Evolutionary conservation across 208 protist genomes (phyloP).

Genomic region (Herpetomonas samuelpessoai): DNA sequence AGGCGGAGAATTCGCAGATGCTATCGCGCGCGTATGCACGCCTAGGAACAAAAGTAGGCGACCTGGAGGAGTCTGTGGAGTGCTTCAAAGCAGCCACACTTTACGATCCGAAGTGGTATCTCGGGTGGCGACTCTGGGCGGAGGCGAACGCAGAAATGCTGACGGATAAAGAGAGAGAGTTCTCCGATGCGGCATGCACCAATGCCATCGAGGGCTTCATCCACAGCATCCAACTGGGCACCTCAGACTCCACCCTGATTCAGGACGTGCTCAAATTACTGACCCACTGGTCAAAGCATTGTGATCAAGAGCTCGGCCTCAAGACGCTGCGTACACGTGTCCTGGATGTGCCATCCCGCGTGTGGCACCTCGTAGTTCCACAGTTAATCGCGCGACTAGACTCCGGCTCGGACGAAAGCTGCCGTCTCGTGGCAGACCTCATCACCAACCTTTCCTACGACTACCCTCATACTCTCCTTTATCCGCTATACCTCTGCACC

Average conservation of each 20-base stretch:
- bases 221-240: constrained; percentile 75
- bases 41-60: constrained; percentile 55
- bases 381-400: constrained; percentile 98
- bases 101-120: constrained; percentile 82
- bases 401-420: constrained; percentile 85
- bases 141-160: constrained; percentile 72
- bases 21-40: constrained; percentile 70
- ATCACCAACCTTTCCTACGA: constrained; percentile 92
- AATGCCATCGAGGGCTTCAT: constrained; percentile 86
- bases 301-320: constrained; percentile 61
- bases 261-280: constrained; percentile 99
- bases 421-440: constrained; percentile 92
- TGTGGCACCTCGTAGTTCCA: constrained; percentile 99
- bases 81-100: constrained; percentile 77
- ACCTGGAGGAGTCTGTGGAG: constrained; percentile 51
- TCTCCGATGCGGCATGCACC: constrained; percentile 47
- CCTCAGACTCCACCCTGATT: constrained; percentile 73
- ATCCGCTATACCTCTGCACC: constrained; percentile 98
- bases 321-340: constrained; percentile 91
- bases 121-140: constrained; percentile 83
- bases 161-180: constrained; percentile 17
- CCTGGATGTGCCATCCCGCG: constrained; percentile 92
- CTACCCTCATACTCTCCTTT: constrained; percentile 98
- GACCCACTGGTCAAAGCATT: constrained; percentile 96
- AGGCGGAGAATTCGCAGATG: constrained; percentile 59